phyloP scores from a whole-genome alignment of 78 protist genomes.

The Dictyostelium purpureum region DNA sequence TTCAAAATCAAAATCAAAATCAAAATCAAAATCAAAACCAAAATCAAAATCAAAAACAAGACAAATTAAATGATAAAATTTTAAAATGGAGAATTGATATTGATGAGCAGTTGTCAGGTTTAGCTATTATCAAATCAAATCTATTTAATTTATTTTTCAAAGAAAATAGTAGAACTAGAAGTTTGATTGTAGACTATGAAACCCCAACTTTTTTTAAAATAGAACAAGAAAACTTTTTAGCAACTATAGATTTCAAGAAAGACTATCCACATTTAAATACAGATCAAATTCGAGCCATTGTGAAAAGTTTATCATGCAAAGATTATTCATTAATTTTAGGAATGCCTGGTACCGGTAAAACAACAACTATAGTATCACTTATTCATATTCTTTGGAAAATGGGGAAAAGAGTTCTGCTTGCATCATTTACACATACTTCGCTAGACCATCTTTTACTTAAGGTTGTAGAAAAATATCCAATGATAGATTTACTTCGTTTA shows the following conservation, averaged over 20 bases:
- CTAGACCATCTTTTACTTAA: constrained; percentile 85
- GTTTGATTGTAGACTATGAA: constrained; percentile 17
- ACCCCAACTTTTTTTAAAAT: not conserved
- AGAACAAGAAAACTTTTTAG: no score
- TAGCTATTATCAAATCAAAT: constrained; percentile 19
- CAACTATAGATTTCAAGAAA: not conserved
- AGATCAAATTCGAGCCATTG: constrained; percentile 32
- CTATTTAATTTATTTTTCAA: constrained; percentile 33
- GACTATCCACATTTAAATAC: constrained; percentile 18
- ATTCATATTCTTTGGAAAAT: not conserved
- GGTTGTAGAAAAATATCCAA: constrained; percentile 18
- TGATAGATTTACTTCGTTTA: not conserved
- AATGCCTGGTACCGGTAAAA: constrained; percentile 95
- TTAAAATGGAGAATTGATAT: constrained; percentile 45
- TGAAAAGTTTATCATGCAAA: constrained; percentile 7
- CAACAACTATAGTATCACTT: constrained; percentile 78
- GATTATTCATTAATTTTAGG: constrained; percentile 90
- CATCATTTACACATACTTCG: constrained; percentile 89
- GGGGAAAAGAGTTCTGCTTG: constrained; percentile 74
- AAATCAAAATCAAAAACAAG: not conserved
- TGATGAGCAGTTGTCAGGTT: constrained; percentile 13
- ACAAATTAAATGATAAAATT: not conserved
- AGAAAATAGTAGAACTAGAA: not conserved
- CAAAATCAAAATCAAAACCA: not conserved
- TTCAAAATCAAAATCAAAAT: not conserved